Evolutionary conservation across 805 yeast species (phyloP).

Genomic region (Diddensiella transvaalensis): DNA sequence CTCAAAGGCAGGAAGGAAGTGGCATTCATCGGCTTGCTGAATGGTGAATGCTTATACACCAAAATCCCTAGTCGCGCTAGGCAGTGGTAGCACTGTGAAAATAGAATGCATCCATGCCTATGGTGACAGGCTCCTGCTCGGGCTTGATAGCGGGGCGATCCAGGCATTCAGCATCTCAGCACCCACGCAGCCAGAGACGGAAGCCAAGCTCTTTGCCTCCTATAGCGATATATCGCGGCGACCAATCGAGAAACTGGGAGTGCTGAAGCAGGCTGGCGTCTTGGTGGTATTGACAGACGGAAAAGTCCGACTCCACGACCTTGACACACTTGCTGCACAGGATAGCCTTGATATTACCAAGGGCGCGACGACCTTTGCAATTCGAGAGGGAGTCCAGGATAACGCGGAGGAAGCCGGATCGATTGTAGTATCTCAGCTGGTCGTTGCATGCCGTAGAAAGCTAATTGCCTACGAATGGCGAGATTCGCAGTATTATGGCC

Average conservation of each 20-base stretch:
- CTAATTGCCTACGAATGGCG: conserved; percentile 28
- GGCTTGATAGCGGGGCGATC: conserved; percentile 29
- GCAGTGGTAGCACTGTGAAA: background rate
- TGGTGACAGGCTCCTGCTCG: conserved; percentile 29
- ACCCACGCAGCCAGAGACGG: conserved; percentile 20
- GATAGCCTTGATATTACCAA: conserved; percentile 35
- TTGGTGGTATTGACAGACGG: conserved; percentile 33
- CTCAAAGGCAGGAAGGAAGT: no score
- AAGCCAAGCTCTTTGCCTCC: conserved; percentile 17
- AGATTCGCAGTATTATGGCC: conserved; percentile 30
- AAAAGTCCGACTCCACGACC: conserved; percentile 33
- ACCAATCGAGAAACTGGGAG: conserved; percentile 34
- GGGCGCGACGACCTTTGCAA: conserved; percentile 32
- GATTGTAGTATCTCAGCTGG: conserved; percentile 28
- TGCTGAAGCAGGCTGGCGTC: conserved; percentile 33
- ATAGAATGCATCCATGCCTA: conserved; percentile 21
- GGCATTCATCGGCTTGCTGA: no score
- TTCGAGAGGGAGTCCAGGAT: conserved; percentile 18
- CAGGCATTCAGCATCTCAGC: conserved; percentile 25
- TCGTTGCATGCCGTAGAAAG: conserved; percentile 25
- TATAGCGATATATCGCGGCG: conserved; percentile 23
- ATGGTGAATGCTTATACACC: conserved; percentile 3
- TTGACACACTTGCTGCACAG: conserved; percentile 30
- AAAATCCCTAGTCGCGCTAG: background rate
- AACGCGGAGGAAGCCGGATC: background rate